These are phyloP conservation scores for Eucalyptus regnans DNA, from an alignment of 345 rosid genomes.

Conservation along the genomic window DNA sequence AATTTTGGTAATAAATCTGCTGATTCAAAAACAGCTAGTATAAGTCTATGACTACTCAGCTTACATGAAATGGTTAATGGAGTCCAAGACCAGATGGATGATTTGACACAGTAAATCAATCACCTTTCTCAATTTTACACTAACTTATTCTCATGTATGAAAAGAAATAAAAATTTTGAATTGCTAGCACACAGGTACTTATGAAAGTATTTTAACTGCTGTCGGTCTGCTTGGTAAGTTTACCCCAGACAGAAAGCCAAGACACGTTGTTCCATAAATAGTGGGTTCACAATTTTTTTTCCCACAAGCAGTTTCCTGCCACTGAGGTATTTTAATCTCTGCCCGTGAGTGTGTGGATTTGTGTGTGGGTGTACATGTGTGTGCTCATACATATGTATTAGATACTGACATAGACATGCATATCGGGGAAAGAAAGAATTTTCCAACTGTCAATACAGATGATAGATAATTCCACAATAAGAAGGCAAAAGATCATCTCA, in stretches of 20 bases:
- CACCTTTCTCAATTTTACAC: neutral
- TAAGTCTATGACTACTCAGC: neutral
- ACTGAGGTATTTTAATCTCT: neutral
- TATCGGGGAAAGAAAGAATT: no score
- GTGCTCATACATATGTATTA: no score
- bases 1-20: neutral
- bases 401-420: no score
- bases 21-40: neutral
- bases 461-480: neutral
- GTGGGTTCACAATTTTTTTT: neutral
- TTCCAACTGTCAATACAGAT: no score
- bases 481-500: neutral
- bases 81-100: neutral
- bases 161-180: neutral
- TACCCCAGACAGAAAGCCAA: neutral
- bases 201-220: neutral
- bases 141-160: neutral
- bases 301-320: neutral
- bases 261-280: neutral
- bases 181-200: neutral
- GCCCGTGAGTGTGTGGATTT: no score
- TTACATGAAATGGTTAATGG: neutral
- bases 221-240: neutral
- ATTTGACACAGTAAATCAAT: neutral
- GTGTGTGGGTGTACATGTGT: no score